Conservation (phyloP, 1,139 yeast species). For the Groenewaldozyma sp. region DNA sequence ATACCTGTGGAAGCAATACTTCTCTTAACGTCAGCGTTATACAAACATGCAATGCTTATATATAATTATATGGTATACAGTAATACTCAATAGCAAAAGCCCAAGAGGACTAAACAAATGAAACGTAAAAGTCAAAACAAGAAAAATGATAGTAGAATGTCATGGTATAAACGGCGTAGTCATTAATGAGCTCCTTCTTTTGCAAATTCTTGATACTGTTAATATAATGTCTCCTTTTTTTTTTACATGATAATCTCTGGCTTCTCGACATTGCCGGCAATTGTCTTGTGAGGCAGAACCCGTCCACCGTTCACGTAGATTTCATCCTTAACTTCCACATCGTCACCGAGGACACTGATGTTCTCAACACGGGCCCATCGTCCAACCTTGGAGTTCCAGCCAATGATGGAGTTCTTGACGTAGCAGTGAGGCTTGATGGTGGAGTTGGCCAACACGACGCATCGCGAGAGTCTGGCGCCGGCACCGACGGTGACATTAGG, state of each 20-base stretch:
- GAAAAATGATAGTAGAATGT: too few relatives aligned
- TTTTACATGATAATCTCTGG: slow-evolving; percentile 91
- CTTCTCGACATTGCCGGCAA: slow-evolving; percentile 91
- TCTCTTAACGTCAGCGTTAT: too few relatives aligned
- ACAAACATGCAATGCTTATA: too few relatives aligned
- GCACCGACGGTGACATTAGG: slow-evolving; percentile 95
- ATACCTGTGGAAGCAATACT: too few relatives aligned
- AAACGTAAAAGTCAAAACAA: too few relatives aligned
- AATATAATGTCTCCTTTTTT: too few relatives aligned
- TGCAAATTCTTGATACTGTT: too few relatives aligned
- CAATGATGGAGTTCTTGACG: slow-evolving; percentile 96
- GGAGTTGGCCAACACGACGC: slow-evolving; percentile 87
- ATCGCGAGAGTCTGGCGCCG: slow-evolving; percentile 97
- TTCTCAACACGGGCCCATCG: slow-evolving; percentile 99
- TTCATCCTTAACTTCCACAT: slow-evolving; percentile 96
- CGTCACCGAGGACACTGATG: slow-evolving; percentile 97
- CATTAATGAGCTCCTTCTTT: too few relatives aligned
- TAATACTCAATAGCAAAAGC: too few relatives aligned
- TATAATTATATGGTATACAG: too few relatives aligned
- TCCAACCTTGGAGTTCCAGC: slow-evolving; percentile 98
- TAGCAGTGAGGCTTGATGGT: slow-evolving; percentile 94
- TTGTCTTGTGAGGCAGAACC: slow-evolving; percentile 96
- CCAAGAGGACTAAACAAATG: too few relatives aligned
- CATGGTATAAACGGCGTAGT: too few relatives aligned
- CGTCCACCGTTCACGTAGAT: slow-evolving; percentile 98